Evolutionary conservation across 805 yeast species (phyloP).

Genomic region (Ogataea pini): DNA sequence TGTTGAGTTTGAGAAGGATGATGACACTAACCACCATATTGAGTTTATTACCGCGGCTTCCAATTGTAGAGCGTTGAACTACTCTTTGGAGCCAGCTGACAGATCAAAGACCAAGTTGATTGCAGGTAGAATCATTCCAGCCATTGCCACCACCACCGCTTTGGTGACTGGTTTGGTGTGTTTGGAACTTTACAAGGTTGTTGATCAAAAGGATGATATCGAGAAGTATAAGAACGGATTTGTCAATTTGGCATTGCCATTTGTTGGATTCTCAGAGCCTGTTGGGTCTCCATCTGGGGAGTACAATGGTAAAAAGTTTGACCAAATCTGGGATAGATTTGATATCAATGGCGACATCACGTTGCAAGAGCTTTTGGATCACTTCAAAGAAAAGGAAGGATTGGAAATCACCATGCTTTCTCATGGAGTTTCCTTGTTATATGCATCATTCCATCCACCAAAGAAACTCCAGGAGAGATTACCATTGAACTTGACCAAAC

Average conservation of each 20-base stretch:
- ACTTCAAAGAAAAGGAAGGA: slow-evolving; percentile 81
- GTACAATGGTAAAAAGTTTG: slow-evolving; percentile 77
- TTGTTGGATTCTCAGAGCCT: slow-evolving; percentile 96
- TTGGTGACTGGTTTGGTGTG: slow-evolving; percentile 93
- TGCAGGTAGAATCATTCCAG: slow-evolving; percentile 98
- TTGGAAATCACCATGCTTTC: slow-evolving; percentile 89
- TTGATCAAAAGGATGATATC: slow-evolving; percentile 68
- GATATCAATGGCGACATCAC: slow-evolving; percentile 77
- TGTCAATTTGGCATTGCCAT: slow-evolving; percentile 88
- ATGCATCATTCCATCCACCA: slow-evolving; percentile 92
- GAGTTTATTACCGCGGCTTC: slow-evolving; percentile 96
- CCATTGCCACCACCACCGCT: slow-evolving; percentile 99
- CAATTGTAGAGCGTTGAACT: slow-evolving; percentile 91
- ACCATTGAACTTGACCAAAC: slow-evolving; percentile 63
- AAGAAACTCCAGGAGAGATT: slow-evolving; percentile 82
- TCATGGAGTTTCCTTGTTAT: slow-evolving; percentile 83
- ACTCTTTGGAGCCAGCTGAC: slow-evolving; percentile 86
- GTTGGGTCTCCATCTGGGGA: slow-evolving; percentile 79
- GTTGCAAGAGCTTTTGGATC: slow-evolving; percentile 67
- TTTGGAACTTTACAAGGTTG: slow-evolving; percentile 88
- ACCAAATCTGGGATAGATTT: slow-evolving; percentile 94
- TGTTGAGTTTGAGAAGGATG: slow-evolving; percentile 98
- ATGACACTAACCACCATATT: slow-evolving; percentile 93
- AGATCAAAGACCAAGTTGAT: slow-evolving; percentile 89
- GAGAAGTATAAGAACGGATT: slow-evolving; percentile 93